phyloP scores from a whole-genome alignment of 1,284 basidiomycete species.

The Hemileia vastatrix region DNA sequence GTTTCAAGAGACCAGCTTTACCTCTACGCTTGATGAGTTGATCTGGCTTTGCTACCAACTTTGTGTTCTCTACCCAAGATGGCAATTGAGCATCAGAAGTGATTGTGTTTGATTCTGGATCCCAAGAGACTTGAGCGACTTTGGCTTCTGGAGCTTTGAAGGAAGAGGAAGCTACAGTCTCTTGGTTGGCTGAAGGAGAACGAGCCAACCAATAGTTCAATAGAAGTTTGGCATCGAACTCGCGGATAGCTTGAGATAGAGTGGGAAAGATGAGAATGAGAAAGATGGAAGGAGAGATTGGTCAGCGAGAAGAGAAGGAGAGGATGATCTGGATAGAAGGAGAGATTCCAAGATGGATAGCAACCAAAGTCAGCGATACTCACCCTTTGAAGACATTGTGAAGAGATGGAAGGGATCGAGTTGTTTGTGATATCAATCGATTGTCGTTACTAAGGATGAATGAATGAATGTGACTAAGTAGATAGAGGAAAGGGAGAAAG shows the following conservation, averaged over 20 bases:
- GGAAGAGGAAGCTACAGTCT: slow-evolving; percentile 34
- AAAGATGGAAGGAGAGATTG: neutral
- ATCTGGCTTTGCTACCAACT: too few relatives aligned
- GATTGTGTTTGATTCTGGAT: slow-evolving; percentile 67
- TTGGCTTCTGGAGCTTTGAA: slow-evolving; percentile 39
- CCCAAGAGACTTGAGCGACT: slow-evolving; percentile 61
- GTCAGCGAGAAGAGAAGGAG: neutral
- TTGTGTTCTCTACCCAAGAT: too few relatives aligned
- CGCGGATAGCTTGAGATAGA: slow-evolving; percentile 35
- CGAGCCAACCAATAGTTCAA: slow-evolving; percentile 44
- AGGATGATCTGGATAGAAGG: neutral
- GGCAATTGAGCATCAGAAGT: slow-evolving; percentile 66
- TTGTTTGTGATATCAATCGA: too few relatives aligned
- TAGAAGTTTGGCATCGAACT: slow-evolving; percentile 44
- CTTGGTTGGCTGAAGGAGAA: slow-evolving; percentile 36
- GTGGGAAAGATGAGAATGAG: neutral
- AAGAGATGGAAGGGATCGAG: too few relatives aligned
- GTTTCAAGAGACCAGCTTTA: slow-evolving; percentile 88
- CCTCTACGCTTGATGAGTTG: slow-evolving; percentile 99
- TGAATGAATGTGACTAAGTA: too few relatives aligned
- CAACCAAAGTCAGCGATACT: too few relatives aligned
- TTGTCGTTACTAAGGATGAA: too few relatives aligned
- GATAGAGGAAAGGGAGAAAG: too few relatives aligned
- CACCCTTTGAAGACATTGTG: too few relatives aligned
- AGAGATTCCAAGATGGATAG: too few relatives aligned